A percentile compares a stretch with the other conserved stretches of the same genome.
Evolutionary conservation across 306 rosid genomes (phyloP).

Genomic region (Vigna radiata): DNA sequence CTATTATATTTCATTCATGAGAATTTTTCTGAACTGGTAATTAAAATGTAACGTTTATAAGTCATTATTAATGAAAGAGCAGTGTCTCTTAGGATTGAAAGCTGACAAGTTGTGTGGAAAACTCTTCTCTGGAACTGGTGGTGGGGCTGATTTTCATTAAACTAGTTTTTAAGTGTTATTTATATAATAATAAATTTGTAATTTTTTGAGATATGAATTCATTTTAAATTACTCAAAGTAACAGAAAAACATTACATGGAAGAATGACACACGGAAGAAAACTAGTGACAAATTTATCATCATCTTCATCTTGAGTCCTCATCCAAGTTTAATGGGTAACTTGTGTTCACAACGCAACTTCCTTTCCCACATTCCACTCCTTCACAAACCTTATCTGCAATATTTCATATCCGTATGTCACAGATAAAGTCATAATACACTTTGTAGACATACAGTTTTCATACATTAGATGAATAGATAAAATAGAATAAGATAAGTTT

Average conservation of each 20-base stretch:
- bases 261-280: constrained; percentile 96
- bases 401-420: neutral
- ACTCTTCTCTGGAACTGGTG: constrained; percentile 59
- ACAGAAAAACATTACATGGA: constrained; percentile 49
- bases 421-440: neutral
- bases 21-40: neutral
- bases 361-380: constrained; percentile 84
- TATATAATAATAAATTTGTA: no score
- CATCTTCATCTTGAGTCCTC: constrained; percentile 52
- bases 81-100: constrained; percentile 64
- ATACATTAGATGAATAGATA: neutral
- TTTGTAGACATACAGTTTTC: neutral
- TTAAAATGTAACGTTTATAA: neutral
- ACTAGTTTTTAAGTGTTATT: neutral
- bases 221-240: neutral
- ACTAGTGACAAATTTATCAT: constrained; percentile 43
- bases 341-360: constrained; percentile 46
- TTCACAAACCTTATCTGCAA: constrained; percentile 64
- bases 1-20: neutral
- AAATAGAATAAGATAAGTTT: neutral
- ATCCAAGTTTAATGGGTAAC: constrained; percentile 66
- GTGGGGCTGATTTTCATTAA: constrained; percentile 53
- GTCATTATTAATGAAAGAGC: neutral
- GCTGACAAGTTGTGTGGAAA: constrained; percentile 60
- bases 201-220: no score